phyloP scores from a whole-genome alignment of 495 filamentous ascomycete species.

The Usnea hakonensis region DNA sequence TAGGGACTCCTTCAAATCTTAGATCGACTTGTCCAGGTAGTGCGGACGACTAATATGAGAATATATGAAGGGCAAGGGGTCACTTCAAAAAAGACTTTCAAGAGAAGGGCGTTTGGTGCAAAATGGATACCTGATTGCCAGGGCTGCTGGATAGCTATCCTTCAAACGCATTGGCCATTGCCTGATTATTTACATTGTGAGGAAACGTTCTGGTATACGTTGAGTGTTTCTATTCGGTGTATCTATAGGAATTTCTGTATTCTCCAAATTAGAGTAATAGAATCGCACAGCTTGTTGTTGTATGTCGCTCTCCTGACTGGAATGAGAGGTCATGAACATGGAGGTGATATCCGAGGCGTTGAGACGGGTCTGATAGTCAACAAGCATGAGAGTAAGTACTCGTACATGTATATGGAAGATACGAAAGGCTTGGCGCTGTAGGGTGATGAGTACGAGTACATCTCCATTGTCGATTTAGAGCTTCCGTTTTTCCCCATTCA shows the following conservation, averaged over 20 bases:
- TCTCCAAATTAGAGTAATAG: background rate
- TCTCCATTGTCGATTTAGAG: too few relatives aligned
- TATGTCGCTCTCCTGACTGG: too few relatives aligned
- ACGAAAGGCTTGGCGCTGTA: background rate
- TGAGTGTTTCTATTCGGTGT: conserved; percentile 9
- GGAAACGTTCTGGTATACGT: background rate
- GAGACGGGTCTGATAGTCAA: too few relatives aligned
- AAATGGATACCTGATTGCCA: background rate
- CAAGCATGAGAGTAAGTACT: too few relatives aligned
- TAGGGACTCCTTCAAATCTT: conserved; percentile 68
- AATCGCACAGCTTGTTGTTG: background rate
- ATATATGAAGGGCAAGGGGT: background rate
- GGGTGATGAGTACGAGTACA: too few relatives aligned
- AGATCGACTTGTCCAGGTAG: conserved; percentile 2
- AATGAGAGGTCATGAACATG: background rate
- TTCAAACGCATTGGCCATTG: background rate
- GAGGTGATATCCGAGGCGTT: background rate
- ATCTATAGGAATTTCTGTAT: conserved; percentile 7
- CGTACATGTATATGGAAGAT: background rate
- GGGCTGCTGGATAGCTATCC: conserved; percentile 16
- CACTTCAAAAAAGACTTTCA: background rate
- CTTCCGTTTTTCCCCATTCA: background rate
- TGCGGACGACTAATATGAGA: background rate
- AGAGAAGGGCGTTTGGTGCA: conserved; percentile 12
- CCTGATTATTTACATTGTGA: background rate